Evolutionary conservation across 31 red algal species (phyloP), one percentile per base, ranked within the genome.

Genomic region (Asparagopsis taxiformis): DNA sequence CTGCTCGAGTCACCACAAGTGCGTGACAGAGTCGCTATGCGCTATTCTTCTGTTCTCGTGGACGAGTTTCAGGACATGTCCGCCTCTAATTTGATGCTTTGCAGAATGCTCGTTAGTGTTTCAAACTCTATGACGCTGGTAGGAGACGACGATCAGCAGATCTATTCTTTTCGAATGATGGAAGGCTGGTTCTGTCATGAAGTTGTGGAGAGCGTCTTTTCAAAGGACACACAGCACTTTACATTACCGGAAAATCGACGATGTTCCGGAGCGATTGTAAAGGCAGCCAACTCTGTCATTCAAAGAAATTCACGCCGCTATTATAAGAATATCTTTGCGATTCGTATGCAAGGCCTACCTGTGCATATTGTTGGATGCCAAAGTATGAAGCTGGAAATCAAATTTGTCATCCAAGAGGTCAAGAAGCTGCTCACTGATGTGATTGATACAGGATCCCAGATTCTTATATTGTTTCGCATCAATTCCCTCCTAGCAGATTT

Each of bases 31-130:
- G 5, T 76, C 26, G 3, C 3, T 6, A 31, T 23, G 25, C 72
- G 72, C 16, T 76, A 76, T 62, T 3, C 30, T 0, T 21, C 72
- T 13, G 72, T 76, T 23, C 57, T 76, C 21, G 72, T 76, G 9
- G 72, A 76, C 32, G 72, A 76, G 33, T 76, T 76, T 62, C 72
- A 76, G 51, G 72, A 76, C 35, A 16, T 76, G n/a, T 39, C 72
- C n/a, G 33, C 72, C 3, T 30, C 72, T 6, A 28, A 76, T 9
- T 56, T 76, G 21, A 26, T 63, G 25, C 35, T 76, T 26, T 76
- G 72, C 72, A 60, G 63, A 50, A 31, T 35, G 11, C 25, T 63
- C 6, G 56, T 76, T 48, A 32, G 41, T 13, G 48, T 16, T 8
- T 63, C 72, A 36, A 49, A 62, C 57, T 62, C 72, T 8, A 29